These are phyloP conservation scores for Boletus pseudo-olivaceus DNA, from an alignment of 768 basidiomycete species.

Conservation along the genomic window DNA sequence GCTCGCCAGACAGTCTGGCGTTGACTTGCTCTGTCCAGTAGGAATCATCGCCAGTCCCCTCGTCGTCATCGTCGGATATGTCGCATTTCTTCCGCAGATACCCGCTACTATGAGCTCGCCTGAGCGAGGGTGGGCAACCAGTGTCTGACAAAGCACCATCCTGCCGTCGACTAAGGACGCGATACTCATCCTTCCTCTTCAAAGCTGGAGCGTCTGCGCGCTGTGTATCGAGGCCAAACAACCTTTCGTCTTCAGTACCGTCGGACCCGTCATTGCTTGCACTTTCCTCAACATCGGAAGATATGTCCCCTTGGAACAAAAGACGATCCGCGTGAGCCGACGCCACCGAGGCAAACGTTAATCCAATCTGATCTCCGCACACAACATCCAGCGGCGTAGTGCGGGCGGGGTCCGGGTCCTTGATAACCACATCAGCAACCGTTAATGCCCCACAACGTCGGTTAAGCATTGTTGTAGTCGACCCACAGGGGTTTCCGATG, in stretches of 20 bases:
- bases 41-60: neutral
- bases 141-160: neutral
- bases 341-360: neutral
- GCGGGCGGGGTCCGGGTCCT: neutral
- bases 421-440: neutral
- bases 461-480: neutral
- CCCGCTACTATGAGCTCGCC: neutral
- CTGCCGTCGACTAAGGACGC: neutral
- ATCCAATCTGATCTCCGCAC: neutral
- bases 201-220: neutral
- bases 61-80: slow-evolving; percentile 1
- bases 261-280: neutral
- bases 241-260: neutral
- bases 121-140: neutral
- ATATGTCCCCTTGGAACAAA: neutral
- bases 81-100: neutral
- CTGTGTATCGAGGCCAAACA: neutral
- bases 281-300: neutral
- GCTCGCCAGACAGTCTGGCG: neutral
- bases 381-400: neutral
- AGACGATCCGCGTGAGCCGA: neutral
- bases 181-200: neutral
- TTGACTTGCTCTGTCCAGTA: slow-evolving; percentile 12
- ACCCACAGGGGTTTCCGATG: neutral
- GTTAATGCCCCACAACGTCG: neutral